Base-by-base conservation (phyloP, 352 stramenopile genomes). In the Phytophthora aleatoria region DNA sequence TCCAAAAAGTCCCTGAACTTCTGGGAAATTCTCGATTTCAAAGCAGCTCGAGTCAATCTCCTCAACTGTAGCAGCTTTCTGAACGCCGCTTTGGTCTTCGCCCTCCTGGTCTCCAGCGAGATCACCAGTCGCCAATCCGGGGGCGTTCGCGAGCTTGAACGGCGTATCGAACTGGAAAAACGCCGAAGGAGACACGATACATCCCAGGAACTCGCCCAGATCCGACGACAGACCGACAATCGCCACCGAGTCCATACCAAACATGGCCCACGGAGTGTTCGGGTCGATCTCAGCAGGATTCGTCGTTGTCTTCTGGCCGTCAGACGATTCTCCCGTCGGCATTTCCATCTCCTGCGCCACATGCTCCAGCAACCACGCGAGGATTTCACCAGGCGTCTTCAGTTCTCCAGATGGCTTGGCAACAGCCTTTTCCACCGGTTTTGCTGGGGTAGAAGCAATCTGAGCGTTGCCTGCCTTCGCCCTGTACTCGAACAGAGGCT, bases 141-240 rank as follows among this genome's bases (percentile, higher is more conserved):
- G 78, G 1, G 82, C 82, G 16, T 83, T 74, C 13, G 81, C 68
- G 11, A 91, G 72, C 57, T 87, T 88, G 24, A 80, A 58, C 20
- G 82, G 82, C 5, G 79, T 83, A 44, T 91, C 79, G 33, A 76
- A 91, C 64, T 89, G 77, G 64, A 91, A 91, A 57, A 91, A 91
- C 5, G 75, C 80, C 1, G 79, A 83, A 11, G 82, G 82, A 38
- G 82, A 79, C 36, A 91, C 80, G 45, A 91, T 83, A 35, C 80
- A 89, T 12, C 78, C 71, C n/a, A 91, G 64, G 55, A 84, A 91
- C 53, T 88, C 80, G 26, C 82, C 80, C 27, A 91, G 44, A 41
- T 89, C 79, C 4, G 82, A 85, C 33, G 77, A 88, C 31, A 91
- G 55, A 1, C 79, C 77, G 30, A 91, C 82, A 59, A 89, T 85